phyloP scores from a whole-genome alignment of 1,139 yeast species.

The Candida pseudoviswanathii region DNA sequence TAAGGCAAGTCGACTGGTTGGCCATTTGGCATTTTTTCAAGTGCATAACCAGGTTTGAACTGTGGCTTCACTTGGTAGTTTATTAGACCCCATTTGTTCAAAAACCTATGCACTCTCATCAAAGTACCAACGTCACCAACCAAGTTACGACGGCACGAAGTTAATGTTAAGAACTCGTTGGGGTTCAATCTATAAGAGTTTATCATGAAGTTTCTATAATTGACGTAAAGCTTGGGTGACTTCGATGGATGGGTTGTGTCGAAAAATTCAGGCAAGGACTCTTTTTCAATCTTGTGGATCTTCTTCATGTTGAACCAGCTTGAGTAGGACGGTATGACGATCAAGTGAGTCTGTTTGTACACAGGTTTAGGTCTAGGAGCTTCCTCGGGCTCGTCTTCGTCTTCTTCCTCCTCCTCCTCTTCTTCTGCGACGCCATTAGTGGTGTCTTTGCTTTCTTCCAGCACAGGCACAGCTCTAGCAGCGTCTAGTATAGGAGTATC shows the following conservation, averaged over 20 bases:
- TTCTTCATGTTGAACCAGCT: constrained; percentile 83
- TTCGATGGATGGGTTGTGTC: constrained; percentile 73
- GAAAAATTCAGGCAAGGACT: constrained; percentile 91
- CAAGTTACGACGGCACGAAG: constrained; percentile 91
- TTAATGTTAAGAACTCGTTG: constrained; percentile 85
- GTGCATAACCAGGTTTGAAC: constrained; percentile 60
- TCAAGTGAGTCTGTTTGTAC: constrained; percentile 73
- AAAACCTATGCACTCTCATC: constrained; percentile 84
- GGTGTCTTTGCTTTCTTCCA: neutral
- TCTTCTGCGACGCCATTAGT: constrained; percentile 2
- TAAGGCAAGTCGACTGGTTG: constrained; percentile 55
- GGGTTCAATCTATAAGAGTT: constrained; percentile 93
- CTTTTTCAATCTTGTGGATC: constrained; percentile 63
- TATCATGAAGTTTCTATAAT: constrained; percentile 91
- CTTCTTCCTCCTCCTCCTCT: constrained; percentile 27
- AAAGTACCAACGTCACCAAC: constrained; percentile 97
- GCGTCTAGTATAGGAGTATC: neutral
- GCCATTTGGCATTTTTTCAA: constrained; percentile 59
- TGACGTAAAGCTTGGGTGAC: constrained; percentile 83
- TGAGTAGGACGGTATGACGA: constrained; percentile 91
- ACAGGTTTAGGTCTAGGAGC: constrained; percentile 40
- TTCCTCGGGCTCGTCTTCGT: constrained; percentile 35
- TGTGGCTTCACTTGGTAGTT: constrained; percentile 87
- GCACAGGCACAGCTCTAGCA: neutral
- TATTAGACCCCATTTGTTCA: constrained; percentile 94